Evolutionary conservation across 2,329 filamentous ascomycete species (phyloP).

Genomic region (Graphium sp.): DNA sequence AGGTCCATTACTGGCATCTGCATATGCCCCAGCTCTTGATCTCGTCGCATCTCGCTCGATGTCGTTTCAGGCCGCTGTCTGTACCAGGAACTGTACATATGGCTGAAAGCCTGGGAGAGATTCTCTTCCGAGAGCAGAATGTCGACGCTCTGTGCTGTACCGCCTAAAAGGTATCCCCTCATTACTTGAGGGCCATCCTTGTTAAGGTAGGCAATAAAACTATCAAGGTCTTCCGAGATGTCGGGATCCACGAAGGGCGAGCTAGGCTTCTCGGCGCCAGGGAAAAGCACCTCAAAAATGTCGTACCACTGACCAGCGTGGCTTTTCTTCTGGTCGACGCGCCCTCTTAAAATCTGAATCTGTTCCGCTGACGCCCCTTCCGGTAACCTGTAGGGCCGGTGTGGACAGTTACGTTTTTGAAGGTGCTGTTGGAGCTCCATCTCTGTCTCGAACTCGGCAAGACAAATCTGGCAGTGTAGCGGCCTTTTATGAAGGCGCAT

Average conservation of each 20-base stretch:
- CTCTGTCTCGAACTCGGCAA: conserved; percentile 6
- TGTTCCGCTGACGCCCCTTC: conserved; percentile 8
- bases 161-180: too few species aligned
- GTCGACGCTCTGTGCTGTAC: too few species aligned
- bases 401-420: conserved; percentile 5
- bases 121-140: too few species aligned
- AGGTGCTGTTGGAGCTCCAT: conserved; percentile 7
- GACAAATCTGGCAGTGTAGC: conserved; percentile 9
- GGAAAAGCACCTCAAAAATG: conserved; percentile 10
- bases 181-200: conserved; percentile 3
- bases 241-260: conserved; percentile 9
- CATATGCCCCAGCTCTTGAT: too few species aligned
- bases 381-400: conserved; percentile 5
- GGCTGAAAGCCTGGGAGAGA: too few species aligned
- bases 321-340: conserved; percentile 8
- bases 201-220: conserved; percentile 6
- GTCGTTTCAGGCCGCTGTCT: too few species aligned
- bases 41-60: too few species aligned
- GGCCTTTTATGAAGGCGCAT: conserved; percentile 9
- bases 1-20: too few species aligned
- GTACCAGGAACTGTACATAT: too few species aligned
- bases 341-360: conserved; percentile 6
- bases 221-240: conserved; percentile 7
- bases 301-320: conserved; percentile 9
- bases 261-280: conserved; percentile 5